Evolutionary conservation across 1,139 yeast genomes (phyloP), one percentile per base, ranked within the genome.

Genomic region (Candida sp.): DNA sequence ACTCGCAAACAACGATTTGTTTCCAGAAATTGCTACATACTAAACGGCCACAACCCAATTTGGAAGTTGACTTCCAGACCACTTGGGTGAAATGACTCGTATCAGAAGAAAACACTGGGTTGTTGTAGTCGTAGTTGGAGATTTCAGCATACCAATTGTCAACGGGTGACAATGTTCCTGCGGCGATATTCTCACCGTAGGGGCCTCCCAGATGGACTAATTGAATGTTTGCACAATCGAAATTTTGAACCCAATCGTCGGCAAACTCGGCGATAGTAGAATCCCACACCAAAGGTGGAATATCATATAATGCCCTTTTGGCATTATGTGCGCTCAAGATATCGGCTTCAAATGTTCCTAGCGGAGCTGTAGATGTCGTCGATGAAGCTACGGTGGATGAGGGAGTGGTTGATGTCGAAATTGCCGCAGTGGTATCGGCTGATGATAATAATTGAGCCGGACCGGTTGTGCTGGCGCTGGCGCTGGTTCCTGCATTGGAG

Each of bases 131-230:
- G 72, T 87, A 88, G 43, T 63, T 50, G 5, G 56, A 46, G 52
- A 82, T 83, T 70, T 88, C 96, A 51, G 74, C 66, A 73, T 87
- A 89, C 97, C 97, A 89, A 45, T 91, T 96, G 37, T 79, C 75
- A 45, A 87, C 81, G 38, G 88, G 86, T 35, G 76, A 82, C 38
- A 88, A 86, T 35, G 76, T 82, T 45, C 96, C 97, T 43, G 79
- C 68, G 40, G 95, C 96, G 60, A 89, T 75, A 76, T 89, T 89
- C 68, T 89, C 96, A 59, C 97, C 97, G 68, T 81, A 85, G 43
- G 74, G 69, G 44, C 91, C 91, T 43, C 85, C 86, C 43, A 91
- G 79, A 70, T 89, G 97, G 30, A 66, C 65, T 61, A 89, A 79
- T 19, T 58, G 52, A 46, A 87, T 86, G 36, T 82, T 81, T 33